Evolutionary conservation across 257 asterid genomes (phyloP).

Genomic region (Parsonsia alboflavescens): DNA sequence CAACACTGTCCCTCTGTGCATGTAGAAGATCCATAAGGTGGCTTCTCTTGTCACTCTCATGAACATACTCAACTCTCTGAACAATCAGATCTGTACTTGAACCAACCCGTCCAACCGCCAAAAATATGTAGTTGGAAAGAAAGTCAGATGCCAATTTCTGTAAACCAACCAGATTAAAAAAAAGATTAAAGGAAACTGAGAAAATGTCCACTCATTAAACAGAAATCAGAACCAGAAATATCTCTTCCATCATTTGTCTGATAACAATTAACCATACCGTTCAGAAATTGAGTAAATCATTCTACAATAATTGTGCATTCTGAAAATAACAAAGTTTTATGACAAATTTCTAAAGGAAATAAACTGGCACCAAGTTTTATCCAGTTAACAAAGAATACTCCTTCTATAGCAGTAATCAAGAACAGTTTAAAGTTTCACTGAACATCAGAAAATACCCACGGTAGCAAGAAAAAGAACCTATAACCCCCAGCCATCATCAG

Average conservation of each 20-base stretch:
- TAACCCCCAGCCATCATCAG: background rate
- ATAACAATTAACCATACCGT: no score
- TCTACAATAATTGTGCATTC: background rate
- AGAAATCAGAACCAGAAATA: background rate
- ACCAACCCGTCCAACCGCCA: slow-evolving; percentile 91
- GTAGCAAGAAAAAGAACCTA: background rate
- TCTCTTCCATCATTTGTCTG: background rate
- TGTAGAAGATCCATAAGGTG: slow-evolving; percentile 82
- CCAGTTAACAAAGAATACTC: background rate
- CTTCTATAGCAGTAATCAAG: background rate
- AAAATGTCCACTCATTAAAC: background rate
- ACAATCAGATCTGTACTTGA: slow-evolving; percentile 81
- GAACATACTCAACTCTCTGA: slow-evolving; percentile 79
- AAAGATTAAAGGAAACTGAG: background rate
- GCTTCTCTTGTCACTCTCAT: slow-evolving; percentile 77
- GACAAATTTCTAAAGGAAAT: background rate
- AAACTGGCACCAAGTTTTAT: no score
- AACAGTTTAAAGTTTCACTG: no score
- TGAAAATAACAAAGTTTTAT: background rate
- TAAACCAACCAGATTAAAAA: slow-evolving; percentile 24
- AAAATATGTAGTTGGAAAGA: slow-evolving; percentile 73
- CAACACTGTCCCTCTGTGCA: slow-evolving; percentile 59
- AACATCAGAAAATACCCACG: background rate
- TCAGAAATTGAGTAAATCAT: background rate
- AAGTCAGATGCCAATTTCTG: slow-evolving; percentile 93